Conservation (phyloP, 495 filamentous ascomycete genomes). For the Oidiodendron maius region DNA sequence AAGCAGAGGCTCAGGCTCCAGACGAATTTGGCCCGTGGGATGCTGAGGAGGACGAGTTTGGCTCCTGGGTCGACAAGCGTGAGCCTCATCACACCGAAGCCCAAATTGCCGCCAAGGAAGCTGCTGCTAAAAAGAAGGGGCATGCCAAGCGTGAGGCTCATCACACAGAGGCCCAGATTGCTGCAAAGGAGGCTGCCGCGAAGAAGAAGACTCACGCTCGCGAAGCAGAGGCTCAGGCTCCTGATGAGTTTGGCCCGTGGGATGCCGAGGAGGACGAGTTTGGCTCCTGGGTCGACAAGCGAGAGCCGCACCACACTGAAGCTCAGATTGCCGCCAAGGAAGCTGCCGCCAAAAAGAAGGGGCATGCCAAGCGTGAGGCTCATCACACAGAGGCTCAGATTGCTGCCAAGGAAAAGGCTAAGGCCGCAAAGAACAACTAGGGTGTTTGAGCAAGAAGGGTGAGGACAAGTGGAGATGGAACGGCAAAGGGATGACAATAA, state of each 20-base stretch:
- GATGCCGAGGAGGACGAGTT: slow-evolving; percentile 7
- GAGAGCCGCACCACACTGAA: slow-evolving; percentile 17
- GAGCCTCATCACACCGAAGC: slow-evolving; percentile 23
- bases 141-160: slow-evolving; percentile 7
- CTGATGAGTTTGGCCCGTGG: slow-evolving; percentile 12
- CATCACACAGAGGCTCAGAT: slow-evolving; percentile 23
- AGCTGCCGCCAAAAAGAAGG: slow-evolving; percentile 15
- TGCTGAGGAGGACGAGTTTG: too few species aligned
- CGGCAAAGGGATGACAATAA: too few species aligned
- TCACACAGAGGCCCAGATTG: slow-evolving; percentile 12
- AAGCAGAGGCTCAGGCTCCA: too few species aligned
- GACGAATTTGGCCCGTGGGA: slow-evolving; percentile 1
- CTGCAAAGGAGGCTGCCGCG: too few species aligned
- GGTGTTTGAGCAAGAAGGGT: too few species aligned
- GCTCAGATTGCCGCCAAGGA: slow-evolving; percentile 13
- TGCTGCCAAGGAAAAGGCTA: too few species aligned
- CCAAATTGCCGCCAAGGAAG: slow-evolving; percentile 9
- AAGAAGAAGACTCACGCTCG: slow-evolving; percentile 6
- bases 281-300: background rate
- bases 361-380: slow-evolving; percentile 21
- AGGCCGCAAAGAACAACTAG: too few species aligned
- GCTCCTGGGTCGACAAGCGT: too few species aligned
- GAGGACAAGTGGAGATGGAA: too few species aligned
- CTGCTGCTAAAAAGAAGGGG: slow-evolving; percentile 16
- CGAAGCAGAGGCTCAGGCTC: slow-evolving; percentile 14